These are phyloP conservation scores for Neurospora sp. DNA, from an alignment of 495 filamentous ascomycete species.

Conservation along the genomic window DNA sequence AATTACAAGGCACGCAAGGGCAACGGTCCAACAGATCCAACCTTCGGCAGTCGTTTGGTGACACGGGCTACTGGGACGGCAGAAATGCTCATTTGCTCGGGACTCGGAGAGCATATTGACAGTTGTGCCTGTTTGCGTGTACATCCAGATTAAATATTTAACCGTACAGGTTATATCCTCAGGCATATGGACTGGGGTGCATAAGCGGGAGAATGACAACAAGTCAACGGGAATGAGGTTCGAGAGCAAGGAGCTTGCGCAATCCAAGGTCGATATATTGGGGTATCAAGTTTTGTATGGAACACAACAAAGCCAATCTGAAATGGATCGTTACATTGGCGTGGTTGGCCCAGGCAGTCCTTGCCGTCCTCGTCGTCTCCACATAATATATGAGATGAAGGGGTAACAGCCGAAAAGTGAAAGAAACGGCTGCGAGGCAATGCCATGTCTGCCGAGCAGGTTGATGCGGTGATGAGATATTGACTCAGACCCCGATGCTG, in stretches of 20 bases:
- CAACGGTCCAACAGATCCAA: not conserved
- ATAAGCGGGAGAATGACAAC: slow-evolving; percentile 3
- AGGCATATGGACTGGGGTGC: slow-evolving; percentile 7
- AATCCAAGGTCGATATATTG: not conserved
- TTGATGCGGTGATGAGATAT: not conserved
- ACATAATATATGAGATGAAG: not conserved
- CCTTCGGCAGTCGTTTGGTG: slow-evolving; percentile 11
- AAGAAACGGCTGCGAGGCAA: not conserved
- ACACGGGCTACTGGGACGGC: not conserved
- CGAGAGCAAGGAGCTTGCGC: not conserved
- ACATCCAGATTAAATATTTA: slow-evolving; percentile 9
- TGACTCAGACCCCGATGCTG: not conserved
- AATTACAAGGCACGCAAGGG: not conserved
- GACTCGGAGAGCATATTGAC: not conserved
- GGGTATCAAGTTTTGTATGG: not conserved
- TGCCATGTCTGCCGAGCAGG: not conserved
- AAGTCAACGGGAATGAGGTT: not conserved
- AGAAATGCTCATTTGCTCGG: slow-evolving; percentile 7
- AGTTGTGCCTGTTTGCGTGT: not conserved
- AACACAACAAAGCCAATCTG: not conserved
- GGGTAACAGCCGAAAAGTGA: not conserved
- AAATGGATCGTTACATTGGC: not conserved
- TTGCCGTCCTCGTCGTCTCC: not conserved
- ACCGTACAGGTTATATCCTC: slow-evolving; percentile 6
- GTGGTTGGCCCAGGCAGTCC: not conserved